phyloP scores from a whole-genome alignment of 2,329 filamentous ascomycete species.

The Xylariaceae sp. region DNA sequence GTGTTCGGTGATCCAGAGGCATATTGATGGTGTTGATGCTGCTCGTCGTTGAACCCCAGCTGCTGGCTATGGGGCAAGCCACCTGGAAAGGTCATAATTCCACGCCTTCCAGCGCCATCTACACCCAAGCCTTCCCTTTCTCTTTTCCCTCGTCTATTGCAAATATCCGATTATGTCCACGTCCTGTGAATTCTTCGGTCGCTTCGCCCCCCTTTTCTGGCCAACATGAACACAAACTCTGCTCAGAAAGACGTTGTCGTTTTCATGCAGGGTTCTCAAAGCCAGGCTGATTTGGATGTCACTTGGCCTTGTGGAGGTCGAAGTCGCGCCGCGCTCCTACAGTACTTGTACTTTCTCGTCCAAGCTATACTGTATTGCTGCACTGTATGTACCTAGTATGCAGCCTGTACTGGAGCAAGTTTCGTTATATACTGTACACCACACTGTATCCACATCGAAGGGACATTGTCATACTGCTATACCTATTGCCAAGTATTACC shows the following conservation, averaged over 20 bases:
- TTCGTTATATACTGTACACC: too few relatives aligned
- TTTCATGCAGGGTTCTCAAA: neutral
- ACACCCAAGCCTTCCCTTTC: slow-evolving; percentile 5
- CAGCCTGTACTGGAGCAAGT: too few relatives aligned
- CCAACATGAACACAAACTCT: neutral
- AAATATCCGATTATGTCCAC: neutral
- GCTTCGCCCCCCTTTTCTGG: neutral
- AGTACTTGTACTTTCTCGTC: too few relatives aligned
- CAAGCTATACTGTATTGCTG: too few relatives aligned
- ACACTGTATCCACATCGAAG: too few relatives aligned
- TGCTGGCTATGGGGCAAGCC: slow-evolving; percentile 28
- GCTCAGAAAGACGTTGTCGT: slow-evolving; percentile 7
- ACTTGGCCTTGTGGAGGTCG: slow-evolving; percentile 12
- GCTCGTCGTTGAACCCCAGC: slow-evolving; percentile 28
- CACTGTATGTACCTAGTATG: too few relatives aligned
- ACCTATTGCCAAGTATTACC: too few relatives aligned
- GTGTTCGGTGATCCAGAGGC: slow-evolving; percentile 21
- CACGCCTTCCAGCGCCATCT: slow-evolving; percentile 21
- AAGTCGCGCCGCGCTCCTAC: slow-evolving; percentile 8
- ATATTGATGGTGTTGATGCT: slow-evolving; percentile 18
- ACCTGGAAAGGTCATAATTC: slow-evolving; percentile 33
- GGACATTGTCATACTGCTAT: too few relatives aligned
- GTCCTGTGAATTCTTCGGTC: neutral
- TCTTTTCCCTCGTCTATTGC: slow-evolving; percentile 4
- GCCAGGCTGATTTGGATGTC: slow-evolving; percentile 1